Conservation (phyloP, 495 filamentous ascomycete genomes). For the Cercophora sp. region DNA sequence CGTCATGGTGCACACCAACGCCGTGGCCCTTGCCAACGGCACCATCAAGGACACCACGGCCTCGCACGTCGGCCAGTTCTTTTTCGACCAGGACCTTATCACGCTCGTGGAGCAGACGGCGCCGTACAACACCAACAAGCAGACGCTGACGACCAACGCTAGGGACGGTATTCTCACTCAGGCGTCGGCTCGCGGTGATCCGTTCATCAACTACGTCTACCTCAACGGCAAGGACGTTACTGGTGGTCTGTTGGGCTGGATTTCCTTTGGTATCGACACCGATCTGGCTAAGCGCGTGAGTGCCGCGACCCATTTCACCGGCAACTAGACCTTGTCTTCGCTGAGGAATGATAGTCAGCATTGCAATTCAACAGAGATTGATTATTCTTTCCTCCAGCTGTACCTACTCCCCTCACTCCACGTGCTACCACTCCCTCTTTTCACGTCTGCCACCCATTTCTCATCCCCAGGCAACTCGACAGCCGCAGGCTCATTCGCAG, state of each 20-base stretch:
- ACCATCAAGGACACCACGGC: slow-evolving; percentile 33
- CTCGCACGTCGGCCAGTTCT: slow-evolving; percentile 59
- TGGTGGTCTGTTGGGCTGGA: slow-evolving; percentile 55
- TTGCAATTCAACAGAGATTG: too few relatives aligned
- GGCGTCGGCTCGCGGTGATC: slow-evolving; percentile 43
- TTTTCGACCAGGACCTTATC: slow-evolving; percentile 59
- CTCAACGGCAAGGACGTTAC: slow-evolving; percentile 48
- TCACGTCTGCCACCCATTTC: not conserved
- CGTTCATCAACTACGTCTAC: slow-evolving; percentile 50
- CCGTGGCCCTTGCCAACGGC: slow-evolving; percentile 40
- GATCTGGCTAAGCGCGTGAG: too few relatives aligned
- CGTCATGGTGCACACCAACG: slow-evolving; percentile 44
- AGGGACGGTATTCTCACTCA: slow-evolving; percentile 41
- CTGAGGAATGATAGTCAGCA: too few relatives aligned
- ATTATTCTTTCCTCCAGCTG: too few relatives aligned
- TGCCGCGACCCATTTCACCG: too few relatives aligned
- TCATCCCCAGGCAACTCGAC: slow-evolving; percentile 1
- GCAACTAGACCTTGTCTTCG: too few relatives aligned
- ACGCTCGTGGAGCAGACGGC: slow-evolving; percentile 48
- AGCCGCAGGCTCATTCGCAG: not conserved
- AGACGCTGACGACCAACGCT: slow-evolving; percentile 46
- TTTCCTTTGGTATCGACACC: slow-evolving; percentile 51
- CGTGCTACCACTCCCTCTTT: not conserved
- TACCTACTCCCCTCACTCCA: too few relatives aligned
- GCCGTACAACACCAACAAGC: slow-evolving; percentile 55